Conservation (phyloP, 1,284 basidiomycete genomes). For the Rhodofomes roseus region DNA sequence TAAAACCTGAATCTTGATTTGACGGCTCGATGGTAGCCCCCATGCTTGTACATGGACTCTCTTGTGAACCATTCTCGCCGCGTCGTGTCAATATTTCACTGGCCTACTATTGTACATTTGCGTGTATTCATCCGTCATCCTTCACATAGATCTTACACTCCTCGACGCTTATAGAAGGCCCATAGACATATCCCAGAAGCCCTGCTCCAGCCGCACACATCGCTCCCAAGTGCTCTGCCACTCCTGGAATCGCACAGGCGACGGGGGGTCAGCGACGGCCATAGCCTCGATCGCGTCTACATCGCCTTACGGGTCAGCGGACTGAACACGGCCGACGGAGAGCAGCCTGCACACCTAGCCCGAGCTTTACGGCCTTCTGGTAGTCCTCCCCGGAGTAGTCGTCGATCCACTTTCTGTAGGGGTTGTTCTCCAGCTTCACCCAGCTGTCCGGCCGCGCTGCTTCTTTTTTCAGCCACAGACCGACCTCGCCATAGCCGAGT, state of each 20-base stretch:
- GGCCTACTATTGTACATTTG: not conserved
- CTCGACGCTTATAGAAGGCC: slow-evolving; percentile 29
- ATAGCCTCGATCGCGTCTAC: slow-evolving; percentile 61
- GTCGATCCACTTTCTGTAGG: slow-evolving; percentile 80
- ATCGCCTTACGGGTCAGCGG: not conserved
- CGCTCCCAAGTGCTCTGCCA: slow-evolving; percentile 77
- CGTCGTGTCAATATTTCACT: too few species aligned
- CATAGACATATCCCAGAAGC: slow-evolving; percentile 90
- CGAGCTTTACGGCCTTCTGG: slow-evolving; percentile 66
- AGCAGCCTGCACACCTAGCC: slow-evolving; percentile 53
- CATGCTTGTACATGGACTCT: too few species aligned
- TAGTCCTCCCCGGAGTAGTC: slow-evolving; percentile 75
- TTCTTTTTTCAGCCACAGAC: slow-evolving; percentile 70
- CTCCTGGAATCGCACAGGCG: slow-evolving; percentile 53
- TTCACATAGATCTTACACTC: not conserved
- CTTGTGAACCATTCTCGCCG: too few species aligned
- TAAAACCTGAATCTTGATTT: too few species aligned
- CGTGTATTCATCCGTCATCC: not conserved
- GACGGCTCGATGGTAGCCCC: too few species aligned
- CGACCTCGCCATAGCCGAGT: slow-evolving; percentile 94
- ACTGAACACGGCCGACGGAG: not conserved
- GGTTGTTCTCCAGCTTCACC: slow-evolving; percentile 63
- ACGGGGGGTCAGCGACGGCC: slow-evolving; percentile 64
- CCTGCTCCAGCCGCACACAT: slow-evolving; percentile 78
- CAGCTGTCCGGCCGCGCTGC: slow-evolving; percentile 45